Percentiles rank a stretch among this genome's conserved stretches.
Evolutionary conservation across 805 yeast genomes (phyloP).

Genomic region (Pichia californica): DNA sequence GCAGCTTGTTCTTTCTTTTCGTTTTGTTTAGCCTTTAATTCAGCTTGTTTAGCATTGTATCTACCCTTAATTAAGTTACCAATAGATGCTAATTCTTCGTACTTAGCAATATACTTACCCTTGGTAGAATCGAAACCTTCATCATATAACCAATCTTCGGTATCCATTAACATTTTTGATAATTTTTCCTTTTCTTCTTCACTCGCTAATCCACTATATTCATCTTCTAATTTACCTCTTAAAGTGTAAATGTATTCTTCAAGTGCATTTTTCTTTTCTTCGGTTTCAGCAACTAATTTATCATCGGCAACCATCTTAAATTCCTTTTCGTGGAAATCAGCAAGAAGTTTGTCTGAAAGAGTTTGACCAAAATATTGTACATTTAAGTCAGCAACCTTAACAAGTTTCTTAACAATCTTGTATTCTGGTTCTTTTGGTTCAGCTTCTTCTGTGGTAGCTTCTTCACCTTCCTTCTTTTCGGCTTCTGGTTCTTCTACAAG

Average conservation of each 20-base stretch:
- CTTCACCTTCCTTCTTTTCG: slow-evolving; percentile 30
- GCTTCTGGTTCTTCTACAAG: slow-evolving; percentile 59
- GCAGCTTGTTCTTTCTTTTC: slow-evolving; percentile 60
- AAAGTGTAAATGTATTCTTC: slow-evolving; percentile 98
- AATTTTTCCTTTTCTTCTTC: slow-evolving; percentile 85
- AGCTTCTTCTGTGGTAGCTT: slow-evolving; percentile 28
- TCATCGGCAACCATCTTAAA: slow-evolving; percentile 80
- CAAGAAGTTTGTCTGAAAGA: slow-evolving; percentile 48
- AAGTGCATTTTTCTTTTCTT: slow-evolving; percentile 95
- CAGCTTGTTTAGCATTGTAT: slow-evolving; percentile 90
- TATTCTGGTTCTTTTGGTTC: slow-evolving; percentile 74
- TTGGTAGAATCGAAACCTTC: slow-evolving; percentile 95
- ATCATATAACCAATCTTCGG: slow-evolving; percentile 98
- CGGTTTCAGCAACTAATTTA: slow-evolving; percentile 96
- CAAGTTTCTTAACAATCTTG: slow-evolving; percentile 86
- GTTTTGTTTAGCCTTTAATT: slow-evolving; percentile 82
- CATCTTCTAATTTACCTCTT: slow-evolving; percentile 94
- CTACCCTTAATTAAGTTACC: slow-evolving; percentile 96
- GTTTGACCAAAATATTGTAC: slow-evolving; percentile 59
- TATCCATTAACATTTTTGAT: slow-evolving; percentile 62
- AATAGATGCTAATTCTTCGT: slow-evolving; percentile 90
- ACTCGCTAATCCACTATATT: slow-evolving; percentile 80
- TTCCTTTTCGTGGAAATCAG: slow-evolving; percentile 73
- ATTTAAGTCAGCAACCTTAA: slow-evolving; percentile 76
- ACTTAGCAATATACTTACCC: slow-evolving; percentile 95